Percentiles rank a stretch among this genome's conserved stretches.
phyloP scores from a whole-genome alignment of 2,329 filamentous ascomycete species.

The Chaetomium globosum region DNA sequence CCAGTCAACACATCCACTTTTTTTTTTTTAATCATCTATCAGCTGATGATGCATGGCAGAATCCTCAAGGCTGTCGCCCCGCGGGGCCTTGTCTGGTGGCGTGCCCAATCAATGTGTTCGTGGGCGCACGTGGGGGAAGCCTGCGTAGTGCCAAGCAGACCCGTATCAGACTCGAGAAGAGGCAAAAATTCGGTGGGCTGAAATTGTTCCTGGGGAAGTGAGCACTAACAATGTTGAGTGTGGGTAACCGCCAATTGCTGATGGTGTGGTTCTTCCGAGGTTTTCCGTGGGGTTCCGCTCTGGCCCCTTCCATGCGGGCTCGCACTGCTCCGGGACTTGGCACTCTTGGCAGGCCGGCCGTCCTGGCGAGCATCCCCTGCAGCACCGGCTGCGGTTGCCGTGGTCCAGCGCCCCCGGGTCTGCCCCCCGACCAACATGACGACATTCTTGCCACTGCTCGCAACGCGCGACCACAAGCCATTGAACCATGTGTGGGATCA shows the following conservation, averaged over 20 bases:
- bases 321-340: neutral
- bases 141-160: neutral
- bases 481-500: neutral
- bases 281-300: neutral
- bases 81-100: neutral
- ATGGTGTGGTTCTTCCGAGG: neutral
- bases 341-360: neutral
- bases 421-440: constrained; percentile 4
- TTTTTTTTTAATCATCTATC: neutral
- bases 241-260: neutral
- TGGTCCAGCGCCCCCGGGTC: no score
- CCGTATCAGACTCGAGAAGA: neutral
- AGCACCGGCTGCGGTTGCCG: neutral
- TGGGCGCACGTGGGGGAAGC: constrained; percentile 9
- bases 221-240: neutral
- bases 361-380: neutral
- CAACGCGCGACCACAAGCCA: no score
- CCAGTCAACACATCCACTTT: neutral
- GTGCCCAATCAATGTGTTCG: neutral
- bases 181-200: no score
- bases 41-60: neutral
- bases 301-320: neutral
- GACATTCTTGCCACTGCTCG: neutral
- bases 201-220: neutral
- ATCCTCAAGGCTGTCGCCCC: neutral